Conservation (phyloP, 345 rosid species). For the Populus simonii region DNA sequence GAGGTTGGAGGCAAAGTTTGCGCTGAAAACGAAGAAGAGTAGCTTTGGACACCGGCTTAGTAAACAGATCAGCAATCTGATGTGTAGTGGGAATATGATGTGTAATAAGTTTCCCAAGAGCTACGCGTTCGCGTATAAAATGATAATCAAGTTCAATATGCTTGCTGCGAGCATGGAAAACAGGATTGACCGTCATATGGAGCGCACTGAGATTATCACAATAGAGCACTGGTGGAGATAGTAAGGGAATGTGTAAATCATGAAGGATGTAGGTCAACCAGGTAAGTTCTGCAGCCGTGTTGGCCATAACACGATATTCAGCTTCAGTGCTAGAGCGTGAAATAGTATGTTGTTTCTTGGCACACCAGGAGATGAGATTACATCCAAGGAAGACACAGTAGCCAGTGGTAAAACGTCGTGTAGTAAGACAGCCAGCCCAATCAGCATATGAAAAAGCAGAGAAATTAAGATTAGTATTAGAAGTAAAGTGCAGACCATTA, state of each 20-base stretch:
- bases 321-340: neutral
- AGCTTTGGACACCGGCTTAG: too few relatives aligned
- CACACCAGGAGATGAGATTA: neutral
- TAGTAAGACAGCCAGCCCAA: neutral
- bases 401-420: neutral
- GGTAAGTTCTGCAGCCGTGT: too few relatives aligned
- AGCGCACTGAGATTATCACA: neutral
- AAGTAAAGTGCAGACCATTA: neutral
- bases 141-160: too few relatives aligned
- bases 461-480: too few relatives aligned
- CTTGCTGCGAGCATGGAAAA: neutral
- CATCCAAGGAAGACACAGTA: neutral
- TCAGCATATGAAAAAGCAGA: neutral
- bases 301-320: neutral
- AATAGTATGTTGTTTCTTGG: neutral
- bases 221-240: neutral
- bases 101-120: too few relatives aligned
- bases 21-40: too few relatives aligned
- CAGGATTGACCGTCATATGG: neutral
- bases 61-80: too few relatives aligned
- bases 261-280: too few relatives aligned
- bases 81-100: too few relatives aligned
- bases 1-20: too few relatives aligned
- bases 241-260: neutral
- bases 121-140: too few relatives aligned